Conservation (phyloP, 2,329 filamentous ascomycete species). For the Pseudogymnoascus sp. region DNA sequence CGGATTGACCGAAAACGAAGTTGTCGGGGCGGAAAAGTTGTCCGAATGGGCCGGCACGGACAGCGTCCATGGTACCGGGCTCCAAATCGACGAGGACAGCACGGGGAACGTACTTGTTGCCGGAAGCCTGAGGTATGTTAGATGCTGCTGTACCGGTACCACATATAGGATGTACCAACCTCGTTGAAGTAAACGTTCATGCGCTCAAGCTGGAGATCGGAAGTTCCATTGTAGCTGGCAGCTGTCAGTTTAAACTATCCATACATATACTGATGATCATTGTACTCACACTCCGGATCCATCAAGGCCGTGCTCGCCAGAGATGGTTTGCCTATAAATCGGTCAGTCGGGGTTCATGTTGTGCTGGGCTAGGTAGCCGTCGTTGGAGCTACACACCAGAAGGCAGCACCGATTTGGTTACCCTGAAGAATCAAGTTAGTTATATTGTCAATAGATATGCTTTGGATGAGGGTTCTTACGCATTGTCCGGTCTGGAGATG, state of each 20-base stretch:
- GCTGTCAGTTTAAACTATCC: constrained; percentile 22
- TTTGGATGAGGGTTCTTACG: constrained; percentile 53
- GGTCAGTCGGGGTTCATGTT: constrained; percentile 34
- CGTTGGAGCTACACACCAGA: constrained; percentile 62
- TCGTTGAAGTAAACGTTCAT: constrained; percentile 99
- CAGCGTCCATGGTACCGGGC: constrained; percentile 99
- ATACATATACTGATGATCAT: neutral
- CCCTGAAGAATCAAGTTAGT: constrained; percentile 52
- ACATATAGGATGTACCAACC: constrained; percentile 38
- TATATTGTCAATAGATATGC: constrained; percentile 15
- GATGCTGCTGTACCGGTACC: constrained; percentile 16
- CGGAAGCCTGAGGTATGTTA: constrained; percentile 62
- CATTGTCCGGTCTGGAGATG: constrained; percentile 99
- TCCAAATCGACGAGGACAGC: constrained; percentile 99
- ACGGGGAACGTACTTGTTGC: constrained; percentile 99
- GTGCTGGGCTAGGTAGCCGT: constrained; percentile 29
- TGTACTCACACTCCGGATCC: constrained; percentile 82
- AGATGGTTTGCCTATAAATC: constrained; percentile 65
- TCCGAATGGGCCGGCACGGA: constrained; percentile 95
- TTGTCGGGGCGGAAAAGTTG: constrained; percentile 99
- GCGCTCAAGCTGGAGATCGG: constrained; percentile 97
- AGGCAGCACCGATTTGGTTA: constrained; percentile 99
- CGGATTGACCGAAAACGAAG: constrained; percentile 99
- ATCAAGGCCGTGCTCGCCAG: constrained; percentile 92
- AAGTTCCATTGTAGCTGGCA: constrained; percentile 87